These are phyloP conservation scores for Tolypocladium capitatum DNA, from an alignment of 2,329 filamentous ascomycete genomes.

Conservation along the genomic window DNA sequence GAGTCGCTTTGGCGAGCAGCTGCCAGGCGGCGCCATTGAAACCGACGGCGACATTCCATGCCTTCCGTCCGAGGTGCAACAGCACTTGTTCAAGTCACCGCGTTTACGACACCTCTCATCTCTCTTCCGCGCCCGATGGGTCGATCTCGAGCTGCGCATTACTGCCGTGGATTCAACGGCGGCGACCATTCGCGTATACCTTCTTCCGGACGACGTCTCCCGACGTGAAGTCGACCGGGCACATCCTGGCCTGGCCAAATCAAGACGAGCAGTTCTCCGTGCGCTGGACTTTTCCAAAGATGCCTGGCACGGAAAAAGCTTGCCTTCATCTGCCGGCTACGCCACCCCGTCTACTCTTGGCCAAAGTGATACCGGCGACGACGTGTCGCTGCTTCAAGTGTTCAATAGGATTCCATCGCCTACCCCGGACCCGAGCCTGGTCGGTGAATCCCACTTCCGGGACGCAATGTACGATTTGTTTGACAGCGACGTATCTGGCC, in stretches of 20 bases:
- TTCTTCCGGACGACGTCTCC: constrained; percentile 53
- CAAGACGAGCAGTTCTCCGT: constrained; percentile 34
- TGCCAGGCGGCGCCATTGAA: background rate
- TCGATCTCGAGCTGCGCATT: constrained; percentile 26
- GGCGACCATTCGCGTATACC: constrained; percentile 38
- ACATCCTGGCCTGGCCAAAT: constrained; percentile 27
- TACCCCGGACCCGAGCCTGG: constrained; percentile 33
- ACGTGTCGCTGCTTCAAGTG: constrained; percentile 49
- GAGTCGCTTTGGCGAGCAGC: constrained; percentile 7
- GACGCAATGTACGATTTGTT: constrained; percentile 44
- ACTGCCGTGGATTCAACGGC: constrained; percentile 6
- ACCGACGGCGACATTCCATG: constrained; percentile 5
- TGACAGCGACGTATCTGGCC: constrained; percentile 36
- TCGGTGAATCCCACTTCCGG: constrained; percentile 36
- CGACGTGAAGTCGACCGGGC: constrained; percentile 37
- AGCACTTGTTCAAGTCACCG: constrained; percentile 13
- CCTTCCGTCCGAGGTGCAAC: constrained; percentile 12
- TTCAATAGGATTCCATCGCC: constrained; percentile 67
- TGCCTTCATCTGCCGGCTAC: background rate
- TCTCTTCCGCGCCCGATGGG: constrained; percentile 27
- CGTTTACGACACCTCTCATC: constrained; percentile 10
- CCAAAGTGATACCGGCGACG: constrained; percentile 20
- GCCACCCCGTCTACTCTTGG: background rate
- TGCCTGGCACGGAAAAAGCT: constrained; percentile 39
- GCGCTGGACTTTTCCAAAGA: constrained; percentile 40